These are phyloP conservation scores for Claviceps fusiformis DNA, from an alignment of 2,329 filamentous ascomycete genomes.

Conservation along the genomic window DNA sequence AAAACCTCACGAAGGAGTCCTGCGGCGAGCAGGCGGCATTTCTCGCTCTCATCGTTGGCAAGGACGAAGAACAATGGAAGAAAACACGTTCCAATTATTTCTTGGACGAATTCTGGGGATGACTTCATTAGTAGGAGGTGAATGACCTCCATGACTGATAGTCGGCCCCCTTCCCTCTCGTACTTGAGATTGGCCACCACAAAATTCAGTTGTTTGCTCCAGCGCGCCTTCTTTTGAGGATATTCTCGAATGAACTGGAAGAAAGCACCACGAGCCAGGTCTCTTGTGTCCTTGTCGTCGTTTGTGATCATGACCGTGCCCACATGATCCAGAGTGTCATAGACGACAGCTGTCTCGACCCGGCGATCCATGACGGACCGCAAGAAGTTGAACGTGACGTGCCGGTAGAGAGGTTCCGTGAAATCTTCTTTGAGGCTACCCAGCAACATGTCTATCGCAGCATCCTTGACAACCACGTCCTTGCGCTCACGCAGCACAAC, in stretches of 20 bases:
- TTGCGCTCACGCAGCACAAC: slow-evolving; percentile 71
- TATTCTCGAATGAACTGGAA: slow-evolving; percentile 92
- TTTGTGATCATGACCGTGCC: slow-evolving; percentile 93
- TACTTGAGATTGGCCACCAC: slow-evolving; percentile 86
- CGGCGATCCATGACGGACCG: slow-evolving; percentile 75
- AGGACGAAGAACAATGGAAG: slow-evolving; percentile 74
- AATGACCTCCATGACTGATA: slow-evolving; percentile 87
- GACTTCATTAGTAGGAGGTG: slow-evolving; percentile 79
- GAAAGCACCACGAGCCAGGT: slow-evolving; percentile 78
- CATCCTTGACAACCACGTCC: slow-evolving; percentile 64
- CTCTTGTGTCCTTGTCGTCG: slow-evolving; percentile 74
- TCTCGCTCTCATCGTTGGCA: slow-evolving; percentile 75
- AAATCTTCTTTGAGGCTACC: slow-evolving; percentile 74
- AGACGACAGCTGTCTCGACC: slow-evolving; percentile 74
- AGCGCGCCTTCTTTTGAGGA: slow-evolving; percentile 78
- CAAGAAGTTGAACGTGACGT: slow-evolving; percentile 89
- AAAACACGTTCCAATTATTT: slow-evolving; percentile 71
- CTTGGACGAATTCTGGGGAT: slow-evolving; percentile 66
- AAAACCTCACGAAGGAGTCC: slow-evolving; percentile 72
- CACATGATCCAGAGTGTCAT: slow-evolving; percentile 81
- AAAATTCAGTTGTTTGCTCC: slow-evolving; percentile 80
- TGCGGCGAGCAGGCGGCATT: slow-evolving; percentile 71
- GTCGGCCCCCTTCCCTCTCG: slow-evolving; percentile 70
- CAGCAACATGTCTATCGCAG: slow-evolving; percentile 69
- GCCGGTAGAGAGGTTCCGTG: slow-evolving; percentile 82